phyloP scores from a whole-genome alignment of 192 early-diverging fungal species.

The Diversispora eburnea region DNA sequence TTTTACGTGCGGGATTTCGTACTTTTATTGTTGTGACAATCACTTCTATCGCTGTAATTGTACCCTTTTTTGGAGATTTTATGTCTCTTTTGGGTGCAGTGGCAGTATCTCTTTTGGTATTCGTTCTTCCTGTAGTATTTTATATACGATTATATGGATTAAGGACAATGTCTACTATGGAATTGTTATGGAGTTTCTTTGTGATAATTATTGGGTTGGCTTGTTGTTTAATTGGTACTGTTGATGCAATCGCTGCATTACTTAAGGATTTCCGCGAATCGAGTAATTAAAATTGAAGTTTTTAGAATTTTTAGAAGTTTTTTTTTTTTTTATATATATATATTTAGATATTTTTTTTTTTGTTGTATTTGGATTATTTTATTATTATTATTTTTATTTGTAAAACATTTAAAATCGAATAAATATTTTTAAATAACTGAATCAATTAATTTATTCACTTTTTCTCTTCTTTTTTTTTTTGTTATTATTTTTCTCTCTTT shows the following conservation, averaged over 20 bases:
- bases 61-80: slow-evolving; percentile 78
- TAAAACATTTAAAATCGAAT: no score
- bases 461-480: no score
- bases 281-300: no score
- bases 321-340: no score
- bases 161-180: slow-evolving; percentile 43
- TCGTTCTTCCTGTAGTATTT: slow-evolving; percentile 76
- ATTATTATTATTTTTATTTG: no score
- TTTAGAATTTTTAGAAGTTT: no score
- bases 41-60: slow-evolving; percentile 56
- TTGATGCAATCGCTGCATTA: slow-evolving; percentile 60
- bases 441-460: no score
- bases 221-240: slow-evolving; percentile 61
- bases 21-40: slow-evolving; percentile 51
- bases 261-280: slow-evolving; percentile 40
- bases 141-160: slow-evolving; percentile 73
- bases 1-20: slow-evolving; percentile 55
- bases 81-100: slow-evolving; percentile 83
- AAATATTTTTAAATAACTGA: no score
- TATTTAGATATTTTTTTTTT: no score
- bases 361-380: no score
- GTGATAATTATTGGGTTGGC: slow-evolving; percentile 61
- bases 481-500: no score
- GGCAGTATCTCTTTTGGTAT: slow-evolving; percentile 75
- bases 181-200: slow-evolving; percentile 49